These are phyloP conservation scores for Gossypium davidsonii DNA, from an alignment of 441 rosid genomes.

Conservation along the genomic window DNA sequence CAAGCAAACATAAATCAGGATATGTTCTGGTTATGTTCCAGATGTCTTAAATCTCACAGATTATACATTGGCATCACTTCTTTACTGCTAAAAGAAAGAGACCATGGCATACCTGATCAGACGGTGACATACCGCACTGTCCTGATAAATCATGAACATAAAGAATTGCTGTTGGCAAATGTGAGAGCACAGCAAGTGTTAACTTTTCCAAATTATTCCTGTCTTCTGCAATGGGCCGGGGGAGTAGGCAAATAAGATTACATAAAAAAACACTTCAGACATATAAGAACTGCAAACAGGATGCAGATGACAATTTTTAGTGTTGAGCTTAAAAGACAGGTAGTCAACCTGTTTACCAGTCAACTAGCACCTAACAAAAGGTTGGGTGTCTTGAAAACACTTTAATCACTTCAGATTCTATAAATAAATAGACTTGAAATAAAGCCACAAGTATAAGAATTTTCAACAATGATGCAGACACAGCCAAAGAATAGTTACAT, in stretches of 20 bases:
- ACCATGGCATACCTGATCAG: conserved; percentile 66
- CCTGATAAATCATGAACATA: conserved; percentile 95
- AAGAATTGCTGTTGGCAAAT: conserved; percentile 86
- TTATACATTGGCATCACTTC: background rate
- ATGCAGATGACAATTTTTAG: background rate
- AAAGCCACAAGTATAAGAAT: background rate
- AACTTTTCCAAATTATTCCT: conserved; percentile 89
- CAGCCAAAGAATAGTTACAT: background rate
- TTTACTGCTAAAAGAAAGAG: background rate
- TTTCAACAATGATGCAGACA: background rate
- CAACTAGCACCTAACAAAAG: background rate
- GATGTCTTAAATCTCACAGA: background rate
- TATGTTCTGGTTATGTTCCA: background rate
- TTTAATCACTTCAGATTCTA: background rate
- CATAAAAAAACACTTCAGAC: background rate
- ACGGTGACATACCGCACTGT: conserved; percentile 88
- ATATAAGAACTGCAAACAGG: background rate
- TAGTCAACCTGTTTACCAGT: background rate
- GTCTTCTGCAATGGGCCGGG: conserved; percentile 45
- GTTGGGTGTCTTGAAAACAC: background rate
- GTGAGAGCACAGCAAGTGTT: conserved; percentile 88
- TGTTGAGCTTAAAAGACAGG: background rate
- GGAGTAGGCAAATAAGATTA: background rate
- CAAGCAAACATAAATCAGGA: background rate
- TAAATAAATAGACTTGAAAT: background rate